Conservation (phyloP, 805 yeast species). For the Scheffersomyces lignosus region DNA sequence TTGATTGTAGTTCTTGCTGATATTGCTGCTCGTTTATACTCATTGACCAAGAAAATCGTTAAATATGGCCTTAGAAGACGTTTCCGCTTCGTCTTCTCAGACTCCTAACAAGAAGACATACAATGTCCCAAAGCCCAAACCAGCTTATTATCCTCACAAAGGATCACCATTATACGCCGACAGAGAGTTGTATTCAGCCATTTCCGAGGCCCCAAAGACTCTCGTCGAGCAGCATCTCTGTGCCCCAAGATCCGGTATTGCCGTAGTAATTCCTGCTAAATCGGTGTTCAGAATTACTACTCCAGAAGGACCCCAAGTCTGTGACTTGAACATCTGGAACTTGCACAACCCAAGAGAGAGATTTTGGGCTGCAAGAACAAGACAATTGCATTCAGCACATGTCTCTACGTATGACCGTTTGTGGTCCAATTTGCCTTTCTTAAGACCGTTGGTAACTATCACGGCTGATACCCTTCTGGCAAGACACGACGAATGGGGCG, state of each 20-base stretch:
- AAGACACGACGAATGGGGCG: slow-evolving; percentile 65
- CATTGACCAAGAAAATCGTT: too few species aligned
- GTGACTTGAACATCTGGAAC: slow-evolving; percentile 68
- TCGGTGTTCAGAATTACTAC: slow-evolving; percentile 59
- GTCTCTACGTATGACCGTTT: slow-evolving; percentile 60
- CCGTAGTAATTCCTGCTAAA: slow-evolving; percentile 64
- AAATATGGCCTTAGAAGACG: background rate
- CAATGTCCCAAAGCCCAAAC: slow-evolving; percentile 44
- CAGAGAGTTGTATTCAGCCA: slow-evolving; percentile 44
- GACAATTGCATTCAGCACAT: slow-evolving; percentile 65
- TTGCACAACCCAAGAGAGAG: slow-evolving; percentile 60
- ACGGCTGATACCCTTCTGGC: slow-evolving; percentile 58
- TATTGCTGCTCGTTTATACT: too few species aligned
- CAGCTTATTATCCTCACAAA: slow-evolving; percentile 59
- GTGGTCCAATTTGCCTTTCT: slow-evolving; percentile 67
- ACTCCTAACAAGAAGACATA: slow-evolving; percentile 32
- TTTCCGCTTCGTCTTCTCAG: slow-evolving; percentile 25
- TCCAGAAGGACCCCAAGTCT: slow-evolving; percentile 71
- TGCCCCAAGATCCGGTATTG: slow-evolving; percentile 58
- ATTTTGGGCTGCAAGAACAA: slow-evolving; percentile 68
- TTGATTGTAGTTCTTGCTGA: too few species aligned
- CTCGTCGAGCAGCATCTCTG: slow-evolving; percentile 43
- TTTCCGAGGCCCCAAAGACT: slow-evolving; percentile 46
- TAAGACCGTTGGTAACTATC: slow-evolving; percentile 64
- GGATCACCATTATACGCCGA: slow-evolving; percentile 55